Base-by-base conservation (phyloP, 331 rosid genomes). In the Pyrus hybrid region DNA sequence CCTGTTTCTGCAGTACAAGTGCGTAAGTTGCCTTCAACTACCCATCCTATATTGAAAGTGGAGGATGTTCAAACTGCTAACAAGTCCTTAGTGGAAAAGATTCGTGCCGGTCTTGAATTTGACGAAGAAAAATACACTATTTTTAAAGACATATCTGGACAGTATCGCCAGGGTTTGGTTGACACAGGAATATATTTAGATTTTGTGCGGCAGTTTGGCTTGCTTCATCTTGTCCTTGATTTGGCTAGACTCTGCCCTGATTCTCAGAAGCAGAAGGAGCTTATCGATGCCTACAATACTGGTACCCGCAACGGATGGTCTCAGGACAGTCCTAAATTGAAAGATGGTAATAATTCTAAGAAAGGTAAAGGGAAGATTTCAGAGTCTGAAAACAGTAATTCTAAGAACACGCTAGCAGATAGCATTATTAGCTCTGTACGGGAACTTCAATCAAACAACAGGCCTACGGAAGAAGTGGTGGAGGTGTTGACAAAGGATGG, bases 171-270 rank as follows among this genome's bases (percentile, higher is more conserved):
- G 83, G 97, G 97, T 66, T 80, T 83, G 71, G 70, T 94, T 18
- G 96, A 84, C 81, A 81, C 97, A 25, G 85, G 57, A 63, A 65
- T 78, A 64, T 94, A 94, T 80, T 78, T 94, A 87, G 91, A 86
- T 73, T 90, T 22, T 74, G 97, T 94, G 73, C 86, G 76, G 83
- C 87, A 87, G 83, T 92, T 87, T 82, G 95, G 97, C 77, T 73
- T 94, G 91, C 80, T 91, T 64, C 92, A 90, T 88, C 96, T 94
- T 81, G 89, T 92, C 70, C 88, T 66, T 67, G 97, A 94, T 66
- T 77, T 94, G 82, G 97, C 97, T 73, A 89, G 89, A 74, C 87
- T 92, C 21, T 92, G 95, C 72, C 99, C 99, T 9, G 96, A 94
- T 77, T 1, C 83, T 57, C 84, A 14, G 72, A 94, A 94, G 84